A percentile compares a stretch with the other conserved stretches of the same genome.
These are phyloP conservation scores for Tulasnella sp. DNA, from an alignment of 768 basidiomycete genomes.

Conservation along the genomic window DNA sequence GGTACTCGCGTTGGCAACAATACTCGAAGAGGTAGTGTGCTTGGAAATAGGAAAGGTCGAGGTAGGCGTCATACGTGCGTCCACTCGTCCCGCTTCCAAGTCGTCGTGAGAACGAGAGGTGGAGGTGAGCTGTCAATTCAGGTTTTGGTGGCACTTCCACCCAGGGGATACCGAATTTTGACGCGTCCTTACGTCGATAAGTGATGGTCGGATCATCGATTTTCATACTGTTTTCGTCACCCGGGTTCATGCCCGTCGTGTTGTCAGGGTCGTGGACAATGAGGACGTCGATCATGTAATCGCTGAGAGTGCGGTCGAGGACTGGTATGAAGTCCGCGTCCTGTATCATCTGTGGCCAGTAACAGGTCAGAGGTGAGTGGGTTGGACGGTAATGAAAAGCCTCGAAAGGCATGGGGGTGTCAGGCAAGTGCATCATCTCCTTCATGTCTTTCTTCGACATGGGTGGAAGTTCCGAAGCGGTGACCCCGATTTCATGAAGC, in stretches of 20 bases:
- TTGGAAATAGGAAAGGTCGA: background rate
- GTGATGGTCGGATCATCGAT: background rate
- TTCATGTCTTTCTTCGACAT: background rate
- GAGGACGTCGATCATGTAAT: background rate
- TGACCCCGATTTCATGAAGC: background rate
- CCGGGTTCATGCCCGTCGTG: background rate
- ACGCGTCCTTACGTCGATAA: background rate
- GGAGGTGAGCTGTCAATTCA: background rate
- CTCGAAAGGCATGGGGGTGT: background rate
- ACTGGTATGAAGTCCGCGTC: background rate
- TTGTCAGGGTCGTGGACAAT: conserved; percentile 8
- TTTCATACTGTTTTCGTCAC: background rate
- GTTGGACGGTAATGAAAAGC: background rate
- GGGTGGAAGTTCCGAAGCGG: background rate
- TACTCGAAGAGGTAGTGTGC: background rate
- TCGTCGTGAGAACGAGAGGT: background rate
- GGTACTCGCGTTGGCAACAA: background rate
- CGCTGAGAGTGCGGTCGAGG: background rate
- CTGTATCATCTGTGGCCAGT: conserved; percentile 4
- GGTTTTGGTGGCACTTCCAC: background rate
- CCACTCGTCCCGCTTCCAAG: background rate
- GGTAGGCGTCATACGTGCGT: background rate
- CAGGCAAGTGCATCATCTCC: background rate
- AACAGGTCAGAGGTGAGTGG: background rate
- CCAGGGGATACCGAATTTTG: background rate